Evolutionary conservation across 306 rosid genomes (phyloP), one percentile per base, ranked within the genome.

Genomic region (Castanospermum australe): DNA sequence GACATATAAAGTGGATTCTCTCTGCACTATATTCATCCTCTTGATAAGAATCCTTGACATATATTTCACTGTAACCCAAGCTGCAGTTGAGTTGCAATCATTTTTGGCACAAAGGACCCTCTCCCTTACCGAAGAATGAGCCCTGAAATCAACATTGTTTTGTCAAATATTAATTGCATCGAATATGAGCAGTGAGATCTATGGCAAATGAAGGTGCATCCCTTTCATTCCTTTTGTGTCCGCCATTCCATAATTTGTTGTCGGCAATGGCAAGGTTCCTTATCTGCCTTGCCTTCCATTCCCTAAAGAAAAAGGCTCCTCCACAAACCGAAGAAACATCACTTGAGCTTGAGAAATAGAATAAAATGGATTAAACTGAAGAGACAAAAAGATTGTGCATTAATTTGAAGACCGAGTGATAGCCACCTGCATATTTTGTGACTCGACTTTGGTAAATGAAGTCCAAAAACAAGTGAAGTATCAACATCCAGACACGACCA

Each of bases 391-490:
- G 15, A 66, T 18, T 1, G 51, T 30, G 70, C 61, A 54, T 41
- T 45, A 24, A 64, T 38, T 3, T 47, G 44, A 59, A 21, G 59
- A 60, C 32, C 48, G 4, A 47, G 45, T 33, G 17, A 54, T 22
- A n/a, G 41, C n/a, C 52, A 25, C 67, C 56, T 14, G 50, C 75
- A 20, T 15, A 15, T 60, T 30, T 25, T 10, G 12, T 61, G 65
- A 47, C 35, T 33, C 11, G 17, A 47, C 50, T 14, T 67, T 12
- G 71, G 47, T 42, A 60, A 74, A 50, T 28, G 21, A 56, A 56
- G 51, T 44, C 69, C 25, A 67, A 56, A 68, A 69, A 60, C 14
- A 76, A 60, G 8, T 35, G 56, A 67, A 36, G 45, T 42, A 67
- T 75, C 61, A 54, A 20, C 48, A 7, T 68, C 62, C n/a, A 24